Base-by-base conservation (phyloP, 2,329 filamentous ascomycete species). In the Hypoxylon sp. region DNA sequence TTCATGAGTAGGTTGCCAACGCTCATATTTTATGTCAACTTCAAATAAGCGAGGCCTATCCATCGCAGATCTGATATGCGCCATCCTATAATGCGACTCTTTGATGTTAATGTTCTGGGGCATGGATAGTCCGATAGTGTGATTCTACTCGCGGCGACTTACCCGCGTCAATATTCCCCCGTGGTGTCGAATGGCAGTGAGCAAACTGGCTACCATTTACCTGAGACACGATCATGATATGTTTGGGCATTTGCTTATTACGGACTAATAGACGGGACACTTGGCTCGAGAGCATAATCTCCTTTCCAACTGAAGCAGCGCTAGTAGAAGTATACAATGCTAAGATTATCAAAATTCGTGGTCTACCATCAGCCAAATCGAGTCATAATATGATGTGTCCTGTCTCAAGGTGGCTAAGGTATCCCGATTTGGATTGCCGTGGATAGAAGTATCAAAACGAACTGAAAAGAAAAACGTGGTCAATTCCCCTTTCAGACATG, bases 181-280 rank as follows among this genome's bases (percentile, higher is more conserved):
- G 39, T 29, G 26, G 42, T 50, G 42, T 31, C 57, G n/a, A 62
- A 35, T 35, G 31, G 13, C 39, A 17, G 14, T 29, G 54, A 31
- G 33, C 26, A 68, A 58, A 33, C 47, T 44, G 39, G 59, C 37
- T 51, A 39, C 22, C 26, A 29, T 52, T 59, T 46, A 52, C 29
- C 68, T 37, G 54, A 47, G 50, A 63, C 61, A 64, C 50, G 44
- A 66, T 24, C 14, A 58, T 54, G 31, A 29, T 29, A 42, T 50
- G 22, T 33, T 58, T 29, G 50, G 50, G 31, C n/a, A 52, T 53
- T 58, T 44, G 11, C 47, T 33, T n/a, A 39, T 46, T 48, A 19
- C 31, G 52, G 55, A 46, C n/a, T 55, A 13, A 48, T 48, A 29
- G 24, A 33, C 19, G 19, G 10, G 31, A 67, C 58, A 63, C 51